Evolutionary conservation across 2,329 filamentous ascomycete genomes (phyloP).

Genomic region (Fusarium duplospermum): DNA sequence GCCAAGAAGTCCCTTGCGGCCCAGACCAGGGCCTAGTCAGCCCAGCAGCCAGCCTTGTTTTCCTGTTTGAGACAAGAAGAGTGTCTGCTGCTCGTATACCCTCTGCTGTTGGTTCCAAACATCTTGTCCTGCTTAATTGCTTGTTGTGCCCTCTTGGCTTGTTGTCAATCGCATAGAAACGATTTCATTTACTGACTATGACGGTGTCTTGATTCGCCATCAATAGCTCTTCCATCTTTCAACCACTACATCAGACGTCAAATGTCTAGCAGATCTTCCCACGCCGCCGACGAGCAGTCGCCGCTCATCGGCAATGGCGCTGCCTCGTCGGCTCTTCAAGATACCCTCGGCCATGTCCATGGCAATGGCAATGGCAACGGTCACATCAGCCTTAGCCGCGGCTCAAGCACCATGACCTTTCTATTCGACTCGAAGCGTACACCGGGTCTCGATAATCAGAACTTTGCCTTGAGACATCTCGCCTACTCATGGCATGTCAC

Average conservation of each 20-base stretch:
- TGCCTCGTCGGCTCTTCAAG: slow-evolving; percentile 38
- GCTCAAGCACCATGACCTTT: slow-evolving; percentile 50
- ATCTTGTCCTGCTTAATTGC: slow-evolving; percentile 9
- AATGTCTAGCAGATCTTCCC: slow-evolving; percentile 48
- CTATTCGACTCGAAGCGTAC: slow-evolving; percentile 63
- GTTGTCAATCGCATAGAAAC: neutral
- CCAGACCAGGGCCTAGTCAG: slow-evolving; percentile 28
- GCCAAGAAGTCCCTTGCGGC: slow-evolving; percentile 27
- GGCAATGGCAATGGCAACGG: slow-evolving; percentile 33
- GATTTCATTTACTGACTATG: slow-evolving; percentile 44
- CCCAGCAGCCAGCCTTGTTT: slow-evolving; percentile 27
- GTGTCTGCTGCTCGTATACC: neutral
- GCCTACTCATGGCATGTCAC: slow-evolving; percentile 66
- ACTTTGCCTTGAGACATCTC: slow-evolving; percentile 56
- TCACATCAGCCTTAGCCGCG: slow-evolving; percentile 37
- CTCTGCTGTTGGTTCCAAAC: neutral
- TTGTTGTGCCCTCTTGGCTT: slow-evolving; percentile 15
- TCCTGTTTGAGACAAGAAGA: slow-evolving; percentile 19
- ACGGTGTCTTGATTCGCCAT: slow-evolving; percentile 39
- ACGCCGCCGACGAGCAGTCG: slow-evolving; percentile 52
- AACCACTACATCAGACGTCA: slow-evolving; percentile 43
- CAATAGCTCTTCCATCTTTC: slow-evolving; percentile 43
- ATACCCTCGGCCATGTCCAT: slow-evolving; percentile 25
- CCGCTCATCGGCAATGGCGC: slow-evolving; percentile 55
- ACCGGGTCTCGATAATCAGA: slow-evolving; percentile 63